phyloP scores from a whole-genome alignment of 1,284 basidiomycete genomes.

The Acaromyces ingoldii region DNA sequence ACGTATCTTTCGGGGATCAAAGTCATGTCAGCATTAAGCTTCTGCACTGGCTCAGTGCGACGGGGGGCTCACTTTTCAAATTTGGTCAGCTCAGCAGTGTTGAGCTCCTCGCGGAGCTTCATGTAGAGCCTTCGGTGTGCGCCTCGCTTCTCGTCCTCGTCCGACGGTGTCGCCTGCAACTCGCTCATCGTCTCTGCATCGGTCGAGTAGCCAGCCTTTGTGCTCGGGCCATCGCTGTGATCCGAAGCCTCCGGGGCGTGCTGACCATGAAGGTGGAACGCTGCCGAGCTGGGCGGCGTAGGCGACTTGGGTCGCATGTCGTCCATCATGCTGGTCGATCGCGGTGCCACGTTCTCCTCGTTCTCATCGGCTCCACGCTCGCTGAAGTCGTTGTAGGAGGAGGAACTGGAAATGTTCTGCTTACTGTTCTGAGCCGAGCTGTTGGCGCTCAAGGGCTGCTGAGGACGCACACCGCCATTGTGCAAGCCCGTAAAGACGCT shows the following conservation, averaged over 20 bases:
- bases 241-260: background rate
- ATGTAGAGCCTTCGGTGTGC: conserved; percentile 34
- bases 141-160: conserved; percentile 3
- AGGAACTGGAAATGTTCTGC: no score
- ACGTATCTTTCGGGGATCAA: conserved; percentile 15
- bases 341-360: no score
- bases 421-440: no score
- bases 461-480: background rate
- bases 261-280: background rate
- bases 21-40: background rate
- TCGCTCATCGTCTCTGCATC: background rate
- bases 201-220: no score
- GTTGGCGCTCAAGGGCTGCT: background rate
- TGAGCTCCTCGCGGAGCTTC: conserved; percentile 29
- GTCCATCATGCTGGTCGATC: no score
- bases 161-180: background rate
- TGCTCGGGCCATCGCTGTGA: background rate
- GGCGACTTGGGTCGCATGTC: no score
- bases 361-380: background rate
- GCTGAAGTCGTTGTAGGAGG: background rate
- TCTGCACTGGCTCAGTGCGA: background rate
- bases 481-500: no score
- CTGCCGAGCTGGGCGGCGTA: background rate
- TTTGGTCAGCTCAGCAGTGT: conserved; percentile 27
- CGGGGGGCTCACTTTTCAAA: conserved; percentile 26